These are phyloP conservation scores for Mycosphaerella sp. DNA, from an alignment of 2,329 filamentous ascomycete species.

Conservation along the genomic window DNA sequence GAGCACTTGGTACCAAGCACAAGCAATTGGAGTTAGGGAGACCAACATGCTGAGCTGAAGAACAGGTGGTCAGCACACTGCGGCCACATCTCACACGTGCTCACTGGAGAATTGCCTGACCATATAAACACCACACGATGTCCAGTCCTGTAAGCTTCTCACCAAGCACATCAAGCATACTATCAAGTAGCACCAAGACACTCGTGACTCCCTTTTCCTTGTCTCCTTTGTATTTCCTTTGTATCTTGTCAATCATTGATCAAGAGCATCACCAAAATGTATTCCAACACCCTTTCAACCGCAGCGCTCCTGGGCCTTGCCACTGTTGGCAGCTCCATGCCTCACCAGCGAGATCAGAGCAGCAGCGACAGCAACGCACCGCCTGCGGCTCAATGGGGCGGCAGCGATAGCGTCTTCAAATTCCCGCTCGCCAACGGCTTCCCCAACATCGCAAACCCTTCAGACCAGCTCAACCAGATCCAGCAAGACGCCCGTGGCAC, in stretches of 20 bases:
- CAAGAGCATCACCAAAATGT: neutral
- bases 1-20: neutral
- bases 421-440: slow-evolving; percentile 51
- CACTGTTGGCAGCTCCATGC: neutral
- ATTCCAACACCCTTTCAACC: neutral
- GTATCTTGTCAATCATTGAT: slow-evolving; percentile 6
- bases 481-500: slow-evolving; percentile 44
- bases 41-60: neutral
- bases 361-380: neutral
- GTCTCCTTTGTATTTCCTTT: slow-evolving; percentile 6
- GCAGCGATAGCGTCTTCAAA: slow-evolving; percentile 13
- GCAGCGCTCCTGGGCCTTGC: neutral
- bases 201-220: neutral
- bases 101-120: neutral
- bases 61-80: neutral
- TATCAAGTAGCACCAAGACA: neutral
- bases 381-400: neutral
- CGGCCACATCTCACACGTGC: neutral
- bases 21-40: neutral
- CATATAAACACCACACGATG: neutral
- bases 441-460: slow-evolving; percentile 46
- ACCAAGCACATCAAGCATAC: neutral
- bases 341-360: neutral
- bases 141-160: neutral
- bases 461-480: slow-evolving; percentile 52